Base-by-base conservation (phyloP, 768 basidiomycete genomes). In the Kwoniella sp. region DNA sequence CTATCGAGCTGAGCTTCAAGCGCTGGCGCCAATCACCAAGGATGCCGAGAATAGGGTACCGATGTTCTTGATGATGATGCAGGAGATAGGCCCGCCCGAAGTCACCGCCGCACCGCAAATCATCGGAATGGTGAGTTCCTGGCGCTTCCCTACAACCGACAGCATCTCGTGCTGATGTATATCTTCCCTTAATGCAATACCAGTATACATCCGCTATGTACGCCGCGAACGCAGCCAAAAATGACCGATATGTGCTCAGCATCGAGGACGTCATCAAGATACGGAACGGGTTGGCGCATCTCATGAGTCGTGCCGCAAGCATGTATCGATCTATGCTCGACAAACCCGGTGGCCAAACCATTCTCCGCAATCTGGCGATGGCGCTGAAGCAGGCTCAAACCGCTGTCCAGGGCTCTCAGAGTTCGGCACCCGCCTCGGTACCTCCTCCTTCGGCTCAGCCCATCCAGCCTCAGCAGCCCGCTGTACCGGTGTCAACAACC, bases 41-140 rank as follows among this genome's bases (percentile, higher is more conserved):
- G 71, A 72, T 17, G 67, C 67, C 37, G 63, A 69, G 55, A 37
- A 34, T 1, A 63, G 52, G 29, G 68, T 69, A 30, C 65, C 65
- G 25, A 72, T 69, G 61, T 72, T 69, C 53, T 34, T 67, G 2
- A 47, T 72, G 55, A 65, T 68, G 26, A 65, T 68, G 47, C 65
- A 68, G 29, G 71, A 72, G 28, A 54, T 65, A 50, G 63, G 63
- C 26, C 41, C 52, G 7, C 37, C 38, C 2, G 63, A 65, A 23
- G 37, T 41, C 22, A 52, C 50, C 13, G 63, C 63, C n/a, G 63
- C 50, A 2, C 50, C 41, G 8, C 63, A 65, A 25, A 58, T 65
- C n/a, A 48, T 65, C 29, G 45, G 29, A 17, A 53, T 65, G 58
- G 63, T 65, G 29, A 55, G 63, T 59, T 2, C 41, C 20, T 3